A percentile compares a stretch with the other conserved stretches of the same genome.
Conservation (phyloP, 352 stramenopile species). For the Pythium brassicae region DNA sequence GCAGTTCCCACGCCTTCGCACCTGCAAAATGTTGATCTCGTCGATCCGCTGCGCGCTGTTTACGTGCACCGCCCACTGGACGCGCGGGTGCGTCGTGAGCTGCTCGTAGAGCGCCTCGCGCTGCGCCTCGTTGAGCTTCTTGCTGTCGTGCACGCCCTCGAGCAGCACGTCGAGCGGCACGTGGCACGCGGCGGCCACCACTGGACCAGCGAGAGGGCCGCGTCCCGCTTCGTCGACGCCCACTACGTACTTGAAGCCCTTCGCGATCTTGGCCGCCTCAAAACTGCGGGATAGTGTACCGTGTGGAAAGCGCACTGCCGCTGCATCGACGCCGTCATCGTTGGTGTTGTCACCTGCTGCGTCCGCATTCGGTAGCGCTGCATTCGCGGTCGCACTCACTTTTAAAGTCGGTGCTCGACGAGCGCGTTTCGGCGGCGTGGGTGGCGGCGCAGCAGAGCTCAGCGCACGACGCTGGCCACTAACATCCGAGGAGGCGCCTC, state of each 20-base stretch:
- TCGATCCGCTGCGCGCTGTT: slow-evolving; percentile 90
- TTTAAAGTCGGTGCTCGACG: not conserved
- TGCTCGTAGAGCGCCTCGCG: slow-evolving; percentile 89
- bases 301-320: slow-evolving; percentile 28
- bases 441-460: not conserved
- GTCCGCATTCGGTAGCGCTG: not conserved
- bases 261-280: slow-evolving; percentile 41
- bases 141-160: slow-evolving; percentile 92
- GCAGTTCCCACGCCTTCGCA: not conserved
- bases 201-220: slow-evolving; percentile 91
- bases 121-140: slow-evolving; percentile 94
- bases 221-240: slow-evolving; percentile 96
- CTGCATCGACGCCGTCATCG: not conserved
- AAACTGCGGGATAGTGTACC: slow-evolving; percentile 55
- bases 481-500: not conserved
- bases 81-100: slow-evolving; percentile 67
- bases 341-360: not conserved
- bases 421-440: not conserved
- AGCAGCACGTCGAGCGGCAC: slow-evolving; percentile 79
- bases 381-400: not conserved
- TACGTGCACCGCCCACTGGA: slow-evolving; percentile 88
- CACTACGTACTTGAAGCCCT: slow-evolving; percentile 76
- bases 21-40: slow-evolving; percentile 98
- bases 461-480: not conserved
- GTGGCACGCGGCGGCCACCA: slow-evolving; percentile 74